Base-by-base conservation (phyloP, 176 grass and related monocot species). In the Oryza coarctata region DNA sequence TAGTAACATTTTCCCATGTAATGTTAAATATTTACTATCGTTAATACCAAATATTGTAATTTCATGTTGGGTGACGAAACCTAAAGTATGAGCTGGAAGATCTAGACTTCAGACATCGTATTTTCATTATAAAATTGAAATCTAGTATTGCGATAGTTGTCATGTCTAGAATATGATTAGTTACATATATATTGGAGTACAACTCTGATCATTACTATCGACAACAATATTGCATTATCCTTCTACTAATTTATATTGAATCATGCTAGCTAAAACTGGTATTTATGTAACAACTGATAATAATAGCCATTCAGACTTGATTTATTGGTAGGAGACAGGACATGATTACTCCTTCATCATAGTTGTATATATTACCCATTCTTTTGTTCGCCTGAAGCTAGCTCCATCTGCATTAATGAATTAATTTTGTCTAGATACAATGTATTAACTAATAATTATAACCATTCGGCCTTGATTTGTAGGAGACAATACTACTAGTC, bases 131-230 rank as follows among this genome's bases (percentile, higher is more conserved):
- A 49, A 22, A 63, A 36, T 63, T 52, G 17, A 69, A 33, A 0
- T 25, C 26, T 11, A 34, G 1, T 60, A 22, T 57, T 32, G 26
- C 61, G 13, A 7, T 67, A 62, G 3, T 25, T 18, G 17, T 12
- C 64, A 0, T 70, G 2, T 78, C 35, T 14, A 35, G 50, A 77
- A 27, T 27, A 27, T 20, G 64, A 12, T 70, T 23, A 27, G 45
- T 12, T 70, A n/a, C n/a, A 44, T 70, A 78, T 70, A 35, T 18
- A 12, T 61, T 68, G 35, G 70, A 67, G 31, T 74, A n/a, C 32
- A 74, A 52, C 23, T 68, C 30, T 11, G 3, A 47, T 4, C 61
- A 44, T 74, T 7, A 1, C 26, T 62, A 74, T 68, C 4, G 38
- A 47, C 58, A 64, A 65, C 30, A 50, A 63, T 38, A 52, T 50